These are phyloP conservation scores for Cryptosporidium viatorum DNA, from an alignment of 169 alveolate species.

Conservation along the genomic window DNA sequence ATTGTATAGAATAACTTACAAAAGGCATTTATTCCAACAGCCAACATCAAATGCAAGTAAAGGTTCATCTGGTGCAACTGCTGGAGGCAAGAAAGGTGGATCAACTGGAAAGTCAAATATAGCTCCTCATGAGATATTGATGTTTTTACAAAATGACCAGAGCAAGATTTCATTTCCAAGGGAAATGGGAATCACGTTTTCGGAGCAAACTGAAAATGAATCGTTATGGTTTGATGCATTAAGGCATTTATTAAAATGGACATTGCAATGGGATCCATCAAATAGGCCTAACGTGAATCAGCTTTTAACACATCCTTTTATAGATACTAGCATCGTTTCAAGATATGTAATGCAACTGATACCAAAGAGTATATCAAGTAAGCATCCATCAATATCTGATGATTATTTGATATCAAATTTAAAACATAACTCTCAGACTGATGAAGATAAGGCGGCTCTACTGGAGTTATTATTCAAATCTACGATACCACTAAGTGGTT, in stretches of 20 bases:
- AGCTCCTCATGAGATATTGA: constrained; percentile 69
- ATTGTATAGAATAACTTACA: constrained; percentile 50
- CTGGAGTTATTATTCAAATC: constrained; percentile 53
- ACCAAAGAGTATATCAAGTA: constrained; percentile 31
- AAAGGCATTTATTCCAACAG: constrained; percentile 57
- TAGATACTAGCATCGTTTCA: constrained; percentile 46
- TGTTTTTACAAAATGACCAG: constrained; percentile 73
- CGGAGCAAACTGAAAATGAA: constrained; percentile 29
- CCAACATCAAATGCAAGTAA: constrained; percentile 21
- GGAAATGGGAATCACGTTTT: constrained; percentile 60
- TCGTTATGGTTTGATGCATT: constrained; percentile 56
- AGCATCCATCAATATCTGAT: constrained; percentile 29
- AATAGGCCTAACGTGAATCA: constrained; percentile 75
- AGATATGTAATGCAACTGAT: constrained; percentile 20
- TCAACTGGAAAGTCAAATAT: constrained; percentile 35
- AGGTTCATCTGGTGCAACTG: background rate
- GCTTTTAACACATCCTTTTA: constrained; percentile 63
- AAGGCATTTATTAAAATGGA: constrained; percentile 56
- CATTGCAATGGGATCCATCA: constrained; percentile 73
- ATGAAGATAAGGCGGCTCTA: constrained; percentile 36
- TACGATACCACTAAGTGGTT: constrained; percentile 20
- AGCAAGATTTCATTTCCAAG: constrained; percentile 60
- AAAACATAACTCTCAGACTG: constrained; percentile 38
- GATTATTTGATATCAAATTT: constrained; percentile 41
- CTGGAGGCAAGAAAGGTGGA: constrained; percentile 42